These are phyloP conservation scores for Dentipellis fragilis DNA, from an alignment of 768 basidiomycete species.

Conservation along the genomic window DNA sequence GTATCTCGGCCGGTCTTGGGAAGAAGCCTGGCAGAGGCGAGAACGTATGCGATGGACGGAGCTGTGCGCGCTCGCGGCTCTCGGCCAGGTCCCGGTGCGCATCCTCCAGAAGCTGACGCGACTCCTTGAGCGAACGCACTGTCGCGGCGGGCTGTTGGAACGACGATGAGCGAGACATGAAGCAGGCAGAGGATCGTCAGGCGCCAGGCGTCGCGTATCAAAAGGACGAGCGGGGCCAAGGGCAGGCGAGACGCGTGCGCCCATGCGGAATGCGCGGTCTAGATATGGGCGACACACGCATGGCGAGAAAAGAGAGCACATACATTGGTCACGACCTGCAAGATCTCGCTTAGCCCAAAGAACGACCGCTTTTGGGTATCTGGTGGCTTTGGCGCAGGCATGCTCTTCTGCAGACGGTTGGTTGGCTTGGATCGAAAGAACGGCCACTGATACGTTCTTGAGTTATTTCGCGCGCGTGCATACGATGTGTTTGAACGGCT, in stretches of 20 bases:
- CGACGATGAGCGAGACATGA: slow-evolving; percentile 11
- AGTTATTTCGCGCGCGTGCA: background rate
- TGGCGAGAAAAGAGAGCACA: slow-evolving; percentile 17
- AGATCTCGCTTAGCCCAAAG: slow-evolving; percentile 73
- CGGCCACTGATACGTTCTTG: background rate
- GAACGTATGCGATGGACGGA: slow-evolving; percentile 69
- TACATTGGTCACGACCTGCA: slow-evolving; percentile 69
- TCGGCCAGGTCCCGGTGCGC: slow-evolving; percentile 68
- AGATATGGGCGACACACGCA: background rate
- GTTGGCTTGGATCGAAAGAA: background rate
- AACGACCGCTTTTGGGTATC: slow-evolving; percentile 61
- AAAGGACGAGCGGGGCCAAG: slow-evolving; percentile 6
- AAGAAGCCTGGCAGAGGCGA: slow-evolving; percentile 69
- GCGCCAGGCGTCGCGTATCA: slow-evolving; percentile 1
- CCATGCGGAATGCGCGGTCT: background rate
- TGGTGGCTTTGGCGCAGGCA: slow-evolving; percentile 6
- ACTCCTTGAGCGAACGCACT: slow-evolving; percentile 71
- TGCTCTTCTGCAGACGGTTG: background rate
- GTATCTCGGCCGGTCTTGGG: slow-evolving; percentile 54
- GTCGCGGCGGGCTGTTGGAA: slow-evolving; percentile 60
- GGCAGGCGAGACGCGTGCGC: slow-evolving; percentile 2
- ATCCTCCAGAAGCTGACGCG: slow-evolving; percentile 65
- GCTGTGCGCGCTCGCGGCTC: slow-evolving; percentile 51
- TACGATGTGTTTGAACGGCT: too few species aligned
- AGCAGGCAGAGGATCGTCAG: background rate